A percentile compares a stretch with the other conserved stretches of the same genome.
phyloP scores from a whole-genome alignment of 768 basidiomycete genomes.

The Rhizopogon vinicolor region DNA sequence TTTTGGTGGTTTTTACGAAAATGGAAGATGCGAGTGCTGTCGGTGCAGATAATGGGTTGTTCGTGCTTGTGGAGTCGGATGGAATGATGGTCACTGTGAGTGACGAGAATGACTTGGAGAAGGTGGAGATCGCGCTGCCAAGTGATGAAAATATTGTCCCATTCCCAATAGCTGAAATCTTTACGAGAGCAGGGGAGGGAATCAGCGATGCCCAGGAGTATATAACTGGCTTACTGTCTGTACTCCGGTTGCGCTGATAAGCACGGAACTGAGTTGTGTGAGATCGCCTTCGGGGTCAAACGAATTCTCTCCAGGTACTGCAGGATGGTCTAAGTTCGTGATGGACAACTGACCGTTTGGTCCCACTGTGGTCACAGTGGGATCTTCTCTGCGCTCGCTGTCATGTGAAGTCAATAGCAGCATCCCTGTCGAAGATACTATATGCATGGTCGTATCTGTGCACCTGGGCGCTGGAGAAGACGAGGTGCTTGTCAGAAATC shows the following conservation, averaged over 20 bases:
- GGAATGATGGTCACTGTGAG: neutral
- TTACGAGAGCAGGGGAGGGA: neutral
- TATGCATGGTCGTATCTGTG: neutral
- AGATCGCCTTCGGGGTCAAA: neutral
- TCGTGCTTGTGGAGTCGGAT: neutral
- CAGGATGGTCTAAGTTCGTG: neutral
- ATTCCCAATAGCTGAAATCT: conserved; percentile 8
- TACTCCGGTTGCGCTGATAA: neutral
- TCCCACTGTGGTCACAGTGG: neutral
- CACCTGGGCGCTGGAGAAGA: neutral
- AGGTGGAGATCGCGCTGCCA: neutral
- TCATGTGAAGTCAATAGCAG: neutral
- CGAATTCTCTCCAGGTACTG: neutral
- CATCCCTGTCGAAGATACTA: neutral
- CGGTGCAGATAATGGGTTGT: too few relatives aligned
- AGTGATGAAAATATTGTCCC: neutral
- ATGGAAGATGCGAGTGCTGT: too few relatives aligned
- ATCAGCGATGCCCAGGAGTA: neutral
- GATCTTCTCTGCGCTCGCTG: neutral
- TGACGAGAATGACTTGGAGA: neutral
- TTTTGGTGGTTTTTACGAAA: too few relatives aligned
- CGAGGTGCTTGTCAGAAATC: neutral
- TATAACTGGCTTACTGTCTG: neutral
- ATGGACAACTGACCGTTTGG: neutral
- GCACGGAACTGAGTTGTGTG: neutral